These are phyloP conservation scores for cucumber (Cucumis sativus) DNA, from an alignment of 306 rosid genomes.

Conservation along the genomic window DNA sequence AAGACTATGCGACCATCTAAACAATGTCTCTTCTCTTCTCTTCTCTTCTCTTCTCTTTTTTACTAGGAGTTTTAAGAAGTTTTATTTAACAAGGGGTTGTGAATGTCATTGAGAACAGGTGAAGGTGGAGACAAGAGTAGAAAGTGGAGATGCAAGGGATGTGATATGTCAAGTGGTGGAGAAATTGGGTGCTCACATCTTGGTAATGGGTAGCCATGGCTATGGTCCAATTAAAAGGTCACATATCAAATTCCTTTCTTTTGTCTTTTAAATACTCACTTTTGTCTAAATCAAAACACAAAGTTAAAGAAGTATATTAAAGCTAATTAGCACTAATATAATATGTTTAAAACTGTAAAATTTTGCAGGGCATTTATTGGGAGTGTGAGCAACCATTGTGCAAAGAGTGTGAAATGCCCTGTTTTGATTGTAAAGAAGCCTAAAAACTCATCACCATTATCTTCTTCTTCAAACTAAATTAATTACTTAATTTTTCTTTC, in stretches of 20 bases:
- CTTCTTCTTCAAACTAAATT: background rate
- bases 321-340: no score
- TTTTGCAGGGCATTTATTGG: constrained; percentile 71
- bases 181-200: constrained; percentile 36
- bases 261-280: no score
- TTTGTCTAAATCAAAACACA: no score
- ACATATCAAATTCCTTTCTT: background rate
- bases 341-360: background rate
- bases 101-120: constrained; percentile 7
- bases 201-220: constrained; percentile 85
- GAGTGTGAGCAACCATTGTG: constrained; percentile 85
- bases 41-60: background rate
- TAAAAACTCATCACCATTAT: constrained; percentile 17
- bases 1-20: constrained; percentile 34
- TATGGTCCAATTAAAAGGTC: constrained; percentile 74
- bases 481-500: background rate
- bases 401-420: constrained; percentile 70
- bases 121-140: constrained; percentile 51
- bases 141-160: constrained; percentile 71
- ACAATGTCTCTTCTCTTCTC: constrained; percentile 24
- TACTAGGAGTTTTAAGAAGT: no score
- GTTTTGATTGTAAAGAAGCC: constrained; percentile 84
- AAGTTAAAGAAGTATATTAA: no score
- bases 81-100: no score
- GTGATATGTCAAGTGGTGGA: constrained; percentile 61